Base-by-base conservation (phyloP, 2,329 filamentous ascomycete genomes). In the Fusarium sp. region DNA sequence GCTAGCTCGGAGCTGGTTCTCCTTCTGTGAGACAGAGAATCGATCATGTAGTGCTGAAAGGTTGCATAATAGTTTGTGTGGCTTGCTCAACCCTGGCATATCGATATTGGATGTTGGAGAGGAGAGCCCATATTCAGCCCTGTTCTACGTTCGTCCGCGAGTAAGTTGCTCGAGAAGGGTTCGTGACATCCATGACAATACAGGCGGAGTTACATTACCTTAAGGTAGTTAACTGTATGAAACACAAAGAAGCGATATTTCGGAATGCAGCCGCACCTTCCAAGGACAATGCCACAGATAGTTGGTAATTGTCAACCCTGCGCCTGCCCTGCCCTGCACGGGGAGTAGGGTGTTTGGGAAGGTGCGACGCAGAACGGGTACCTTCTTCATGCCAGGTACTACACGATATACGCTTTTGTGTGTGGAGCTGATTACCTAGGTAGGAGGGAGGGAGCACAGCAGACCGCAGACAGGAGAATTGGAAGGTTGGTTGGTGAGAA, bases 231-330 rank as follows among this genome's bases (percentile, higher is more conserved):
- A 58, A 44, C 38, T 23, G 29, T 12, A 26, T 50, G 66, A 44
- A 62, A 57, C 50, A 43, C 43, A 69, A 47, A n/a, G 44, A 38
- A n/a, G 43, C 38, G 21, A 33, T n/a, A 31, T 55, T 26, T 31
- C 41, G 57, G 47, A 66, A 53, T 42, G 39, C 55, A 66, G 43
- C 66, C 55, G 61, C 66, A 63, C 56, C 63, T 66, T 66, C 47
- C 50, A 26, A 56, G 37, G 29, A 41, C 21, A 48, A 24, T 29
- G 35, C 41, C 35, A 24, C 38, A 56, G 31, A 15, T 20, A 37
- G 7, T 26, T 26, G 16, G 28, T 29, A 39, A 43, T 26, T 35
- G 13, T 52, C 47, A 49, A 69, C 60, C 66, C 65, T 63, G 48
- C 44, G 29, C 57, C 50, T 62, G 23, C 33, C 39, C 26, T 63